Evolutionary conservation across 768 basidiomycete genomes (phyloP).

Genomic region (Hygrophorus russula): DNA sequence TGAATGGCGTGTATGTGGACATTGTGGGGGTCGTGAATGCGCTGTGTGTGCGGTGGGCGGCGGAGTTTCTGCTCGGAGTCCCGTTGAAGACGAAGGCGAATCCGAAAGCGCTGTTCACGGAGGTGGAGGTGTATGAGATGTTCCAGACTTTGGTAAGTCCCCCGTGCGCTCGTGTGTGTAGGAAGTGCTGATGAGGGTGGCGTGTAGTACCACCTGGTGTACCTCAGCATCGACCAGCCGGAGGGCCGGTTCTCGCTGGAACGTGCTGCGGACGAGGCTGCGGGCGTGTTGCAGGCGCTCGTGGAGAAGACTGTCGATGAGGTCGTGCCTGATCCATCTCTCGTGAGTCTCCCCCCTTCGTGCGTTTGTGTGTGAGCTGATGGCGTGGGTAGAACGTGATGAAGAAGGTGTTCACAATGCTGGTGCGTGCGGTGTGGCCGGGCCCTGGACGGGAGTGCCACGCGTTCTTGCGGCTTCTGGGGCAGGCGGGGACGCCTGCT

Average conservation of each 20-base stretch:
- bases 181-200: not conserved
- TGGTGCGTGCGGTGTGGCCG: not conserved
- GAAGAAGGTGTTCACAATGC: not conserved
- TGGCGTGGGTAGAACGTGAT: not conserved
- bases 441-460: constrained; percentile 19
- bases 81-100: constrained; percentile 28
- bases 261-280: constrained; percentile 1
- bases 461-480: constrained; percentile 27
- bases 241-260: constrained; percentile 7
- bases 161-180: not conserved
- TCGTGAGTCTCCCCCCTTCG: not conserved
- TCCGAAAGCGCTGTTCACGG: constrained; percentile 25
- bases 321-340: constrained; percentile 1
- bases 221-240: constrained; percentile 10
- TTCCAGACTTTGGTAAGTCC: constrained; percentile 15
- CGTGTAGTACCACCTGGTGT: constrained; percentile 7
- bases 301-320: constrained; percentile 5
- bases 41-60: constrained; percentile 29
- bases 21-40: constrained; percentile 34
- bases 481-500: constrained; percentile 23
- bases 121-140: constrained; percentile 30
- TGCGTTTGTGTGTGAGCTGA: not conserved
- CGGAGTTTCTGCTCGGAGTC: constrained; percentile 28
- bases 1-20: constrained; percentile 24
- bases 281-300: not conserved